Base-by-base conservation (phyloP, 345 rosid genomes). In the Combretum micranthum region DNA sequence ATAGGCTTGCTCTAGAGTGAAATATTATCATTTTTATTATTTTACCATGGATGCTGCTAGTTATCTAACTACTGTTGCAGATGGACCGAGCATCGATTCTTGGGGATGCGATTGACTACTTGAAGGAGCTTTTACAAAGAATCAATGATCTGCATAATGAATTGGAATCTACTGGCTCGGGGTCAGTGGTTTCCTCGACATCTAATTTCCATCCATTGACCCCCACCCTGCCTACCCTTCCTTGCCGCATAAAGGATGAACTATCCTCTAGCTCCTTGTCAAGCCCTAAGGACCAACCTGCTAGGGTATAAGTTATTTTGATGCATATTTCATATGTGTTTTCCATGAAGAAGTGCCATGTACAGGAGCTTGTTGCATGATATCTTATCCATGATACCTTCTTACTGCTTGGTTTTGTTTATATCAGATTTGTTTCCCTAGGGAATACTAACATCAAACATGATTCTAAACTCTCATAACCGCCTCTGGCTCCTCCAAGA, bases 71-170 rank as follows among this genome's bases (percentile, higher is more conserved):
- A 20, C 16, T 20, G 18, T 51, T 58, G 68, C 80, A 91, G 96
- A 91, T 91, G 98, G 98, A 91, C 68, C 81, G 98, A 72, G 98
- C 98, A 62, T 91, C 98, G 20, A 91, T 91, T 65, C 90, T 91
- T 13, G 98, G 96, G 64, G 98, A 91, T 72, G 90, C 98, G 43
- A 84, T 91, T 66, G 98, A 91, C 67, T 91, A 91, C 69, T 77
- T 91, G 20, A 91, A 88, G 84, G 98, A 91, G 72, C 95, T 91
- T 25, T 76, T 88, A 57, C 98, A 88, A 52, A 85, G 95, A 80
- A 92, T 92, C 69, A 92, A 75, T 70, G 95, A 88, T 69, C 89
- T 92, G 42, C 95, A 92, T 62, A 81, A 79, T 21, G 98, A 92
- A 64, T 78, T 92, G 63, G 98, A 88, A 65, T 81, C 97, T 1